Percentiles rank a stretch among this genome's conserved stretches.
These are phyloP conservation scores for Davidsoniella virescens DNA, from an alignment of 2,329 filamentous ascomycete species.

Conservation along the genomic window DNA sequence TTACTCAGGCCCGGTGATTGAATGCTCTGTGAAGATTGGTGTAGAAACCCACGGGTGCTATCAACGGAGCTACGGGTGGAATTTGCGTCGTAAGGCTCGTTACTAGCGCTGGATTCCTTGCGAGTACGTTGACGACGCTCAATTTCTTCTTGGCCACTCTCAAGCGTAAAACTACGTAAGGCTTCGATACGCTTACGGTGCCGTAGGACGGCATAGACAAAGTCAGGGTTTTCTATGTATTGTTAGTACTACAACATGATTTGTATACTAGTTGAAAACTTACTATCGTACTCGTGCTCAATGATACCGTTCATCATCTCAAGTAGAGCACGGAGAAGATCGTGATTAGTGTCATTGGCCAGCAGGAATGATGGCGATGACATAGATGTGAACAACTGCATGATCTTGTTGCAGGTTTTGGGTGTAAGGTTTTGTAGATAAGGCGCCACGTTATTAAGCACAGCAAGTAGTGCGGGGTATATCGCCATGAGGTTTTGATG, in stretches of 20 bases:
- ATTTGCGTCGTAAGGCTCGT: conserved; percentile 29
- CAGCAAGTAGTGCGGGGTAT: conserved; percentile 78
- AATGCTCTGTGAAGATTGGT: conserved; percentile 24
- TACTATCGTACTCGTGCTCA: conserved; percentile 72
- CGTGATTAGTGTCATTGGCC: conserved; percentile 81
- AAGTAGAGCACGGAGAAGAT: conserved; percentile 61
- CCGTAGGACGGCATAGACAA: conserved; percentile 64
- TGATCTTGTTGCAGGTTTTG: conserved; percentile 60
- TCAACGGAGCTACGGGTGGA: conserved; percentile 49
- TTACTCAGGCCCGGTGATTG: conserved; percentile 43
- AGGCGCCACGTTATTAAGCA: conserved; percentile 85
- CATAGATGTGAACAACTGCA: conserved; percentile 84
- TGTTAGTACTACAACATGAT: not conserved
- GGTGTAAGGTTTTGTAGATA: conserved; percentile 64
- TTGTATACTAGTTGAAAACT: conserved; percentile 19
- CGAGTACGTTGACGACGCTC: conserved; percentile 57
- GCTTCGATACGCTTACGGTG: conserved; percentile 74
- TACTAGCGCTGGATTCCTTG: conserved; percentile 42
- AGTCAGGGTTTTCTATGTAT: conserved; percentile 54
- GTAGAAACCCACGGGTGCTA: conserved; percentile 47
- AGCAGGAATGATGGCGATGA: conserved; percentile 83
- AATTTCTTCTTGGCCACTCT: conserved; percentile 82
- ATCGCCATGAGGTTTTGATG: conserved; percentile 82
- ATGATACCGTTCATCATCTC: conserved; percentile 82
- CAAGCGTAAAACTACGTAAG: conserved; percentile 72